Base-by-base conservation (phyloP, 441 rosid species). In the Kokia cookei region DNA sequence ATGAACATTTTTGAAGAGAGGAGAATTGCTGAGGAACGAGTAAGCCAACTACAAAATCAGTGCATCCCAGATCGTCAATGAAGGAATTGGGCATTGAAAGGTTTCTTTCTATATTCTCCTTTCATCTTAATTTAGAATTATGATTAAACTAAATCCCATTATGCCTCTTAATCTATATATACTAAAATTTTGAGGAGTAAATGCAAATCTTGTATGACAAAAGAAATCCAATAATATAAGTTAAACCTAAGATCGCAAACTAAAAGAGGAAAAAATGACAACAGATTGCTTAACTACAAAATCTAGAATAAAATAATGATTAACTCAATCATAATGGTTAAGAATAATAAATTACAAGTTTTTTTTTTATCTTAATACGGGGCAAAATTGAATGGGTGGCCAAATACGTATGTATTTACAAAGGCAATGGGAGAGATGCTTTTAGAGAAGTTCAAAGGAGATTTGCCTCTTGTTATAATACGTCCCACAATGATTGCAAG, bases 381-480 rank as follows among this genome's bases (percentile, higher is more conserved):
- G 84, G 91, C 90, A 65, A 80, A 73, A 60, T 7, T 26, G n/a
- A 81, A 79, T 42, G 94, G 94, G 60, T 88, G 92, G 91, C 91
- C 90, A 29, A 90, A 86, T 75, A 83, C 92, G 0, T 90, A 88
- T 8, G 88, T 82, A 5, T 88, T 90, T 62, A 86, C 91, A 4
- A 90, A 90, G 82, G 85, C 92, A 50, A 86, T 86, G 91, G 91
- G 84, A 61, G 92, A 85, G 76, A 90, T 86, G 92, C 8, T 88
- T 4, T 47, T 85, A 7, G 81, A 73, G 17, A 45, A 77, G 0
- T 26, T 77, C 55, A 85, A 74, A 71, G 82, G 40, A 0, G 58
- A 83, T 11, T n/a, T 84, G 5, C 80, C 88, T 0, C 73, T 85
- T 2, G 85, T 80, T 54, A 77, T 84, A 37, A 35, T 79, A 4